phyloP scores from a whole-genome alignment of 306 rosid species.

The Acacia crassicarpa region DNA sequence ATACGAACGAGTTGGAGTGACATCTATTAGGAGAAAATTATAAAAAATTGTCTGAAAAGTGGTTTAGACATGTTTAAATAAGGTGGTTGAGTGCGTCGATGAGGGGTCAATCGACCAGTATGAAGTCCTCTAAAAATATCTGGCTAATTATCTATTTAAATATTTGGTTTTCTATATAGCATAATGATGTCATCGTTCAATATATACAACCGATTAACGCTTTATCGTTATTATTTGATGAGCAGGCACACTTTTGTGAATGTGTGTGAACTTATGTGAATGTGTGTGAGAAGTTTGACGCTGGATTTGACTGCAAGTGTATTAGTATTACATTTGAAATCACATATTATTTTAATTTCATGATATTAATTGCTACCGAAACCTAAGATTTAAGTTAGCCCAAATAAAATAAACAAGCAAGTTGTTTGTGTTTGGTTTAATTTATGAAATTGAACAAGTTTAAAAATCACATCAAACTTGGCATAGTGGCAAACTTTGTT shows the following conservation, averaged over 20 bases:
- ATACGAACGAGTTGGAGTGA: too few relatives aligned
- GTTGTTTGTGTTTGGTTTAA: not conserved
- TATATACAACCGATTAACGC: too few relatives aligned
- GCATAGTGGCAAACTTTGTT: not conserved
- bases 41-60: too few relatives aligned
- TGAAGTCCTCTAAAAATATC: too few relatives aligned
- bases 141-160: too few relatives aligned
- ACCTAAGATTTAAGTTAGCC: not conserved
- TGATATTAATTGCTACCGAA: not conserved
- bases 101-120: too few relatives aligned
- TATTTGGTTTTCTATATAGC: too few relatives aligned
- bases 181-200: too few relatives aligned
- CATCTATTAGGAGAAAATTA: too few relatives aligned
- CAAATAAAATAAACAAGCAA: not conserved
- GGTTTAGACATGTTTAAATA: too few relatives aligned
- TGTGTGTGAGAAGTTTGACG: not conserved
- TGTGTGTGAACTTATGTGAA: not conserved
- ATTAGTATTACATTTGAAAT: not conserved
- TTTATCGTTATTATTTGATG: too few relatives aligned
- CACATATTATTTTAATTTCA: not conserved
- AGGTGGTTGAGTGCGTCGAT: fast-evolving
- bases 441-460: not conserved
- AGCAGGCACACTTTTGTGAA: too few relatives aligned
- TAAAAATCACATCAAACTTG: not conserved
- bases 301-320: not conserved